A percentile compares a stretch with the other conserved stretches of the same genome.
phyloP scores from a whole-genome alignment of 441 rosid species.

The Viola pubescens region DNA sequence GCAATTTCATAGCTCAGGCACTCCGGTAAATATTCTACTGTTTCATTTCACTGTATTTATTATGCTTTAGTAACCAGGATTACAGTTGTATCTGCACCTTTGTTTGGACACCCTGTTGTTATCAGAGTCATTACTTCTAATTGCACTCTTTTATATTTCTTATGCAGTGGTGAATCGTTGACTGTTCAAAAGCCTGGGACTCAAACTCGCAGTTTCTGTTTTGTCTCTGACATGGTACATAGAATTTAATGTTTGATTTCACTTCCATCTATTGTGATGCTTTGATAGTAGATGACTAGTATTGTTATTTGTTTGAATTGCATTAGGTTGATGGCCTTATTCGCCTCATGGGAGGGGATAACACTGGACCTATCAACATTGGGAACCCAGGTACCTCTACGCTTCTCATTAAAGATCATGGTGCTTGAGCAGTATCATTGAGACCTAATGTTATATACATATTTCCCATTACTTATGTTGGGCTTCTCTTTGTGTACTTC shows the following conservation, averaged over 20 bases:
- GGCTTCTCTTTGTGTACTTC: constrained; percentile 8
- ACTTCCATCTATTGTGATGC: background rate
- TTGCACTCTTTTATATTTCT: background rate
- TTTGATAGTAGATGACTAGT: background rate
- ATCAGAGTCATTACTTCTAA: constrained; percentile 2
- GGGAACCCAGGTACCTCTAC: constrained; percentile 77
- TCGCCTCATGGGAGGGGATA: constrained; percentile 80
- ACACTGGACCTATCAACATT: constrained; percentile 88
- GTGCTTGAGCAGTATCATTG: background rate
- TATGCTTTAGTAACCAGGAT: background rate
- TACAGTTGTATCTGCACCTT: background rate
- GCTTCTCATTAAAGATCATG: background rate
- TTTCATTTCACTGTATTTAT: background rate
- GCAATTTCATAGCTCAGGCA: constrained; percentile 97
- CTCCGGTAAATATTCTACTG: constrained; percentile 42
- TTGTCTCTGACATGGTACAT: constrained; percentile 86
- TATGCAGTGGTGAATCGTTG: constrained; percentile 63
- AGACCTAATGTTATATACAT: background rate
- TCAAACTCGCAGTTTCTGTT: constrained; percentile 95
- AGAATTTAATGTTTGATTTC: background rate
- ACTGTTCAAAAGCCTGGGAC: constrained; percentile 90
- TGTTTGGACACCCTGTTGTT: background rate
- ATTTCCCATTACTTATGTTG: background rate
- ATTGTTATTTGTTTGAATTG: background rate
- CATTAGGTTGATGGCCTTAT: constrained; percentile 82